These are phyloP conservation scores for Eimeria falciformis DNA, from an alignment of 169 alveolate species.

Conservation along the genomic window DNA sequence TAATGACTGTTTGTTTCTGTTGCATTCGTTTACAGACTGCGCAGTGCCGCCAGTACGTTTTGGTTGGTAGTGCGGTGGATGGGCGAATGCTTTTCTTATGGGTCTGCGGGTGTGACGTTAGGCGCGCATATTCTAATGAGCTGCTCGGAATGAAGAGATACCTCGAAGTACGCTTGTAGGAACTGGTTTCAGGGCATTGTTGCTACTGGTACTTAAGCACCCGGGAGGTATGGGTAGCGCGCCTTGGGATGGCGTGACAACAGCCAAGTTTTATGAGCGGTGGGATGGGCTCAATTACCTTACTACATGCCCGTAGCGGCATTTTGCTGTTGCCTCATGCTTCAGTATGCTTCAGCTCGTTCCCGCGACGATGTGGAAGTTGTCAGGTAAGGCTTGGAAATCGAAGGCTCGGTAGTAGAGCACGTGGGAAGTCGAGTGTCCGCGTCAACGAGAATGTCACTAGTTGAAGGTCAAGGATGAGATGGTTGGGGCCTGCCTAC, in stretches of 20 bases:
- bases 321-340: not conserved
- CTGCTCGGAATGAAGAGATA: slow-evolving; percentile 62
- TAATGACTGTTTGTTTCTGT: no score
- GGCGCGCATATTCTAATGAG: slow-evolving; percentile 28
- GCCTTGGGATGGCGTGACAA: not conserved
- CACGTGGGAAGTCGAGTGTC: not conserved
- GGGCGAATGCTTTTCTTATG: not conserved
- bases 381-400: slow-evolving; percentile 23
- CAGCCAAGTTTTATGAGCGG: not conserved
- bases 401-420: not conserved
- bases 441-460: not conserved
- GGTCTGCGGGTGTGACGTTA: not conserved
- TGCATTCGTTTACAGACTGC: no score
- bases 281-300: not conserved
- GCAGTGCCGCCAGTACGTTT: not conserved
- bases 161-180: slow-evolving; percentile 14
- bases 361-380: slow-evolving; percentile 58
- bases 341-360: slow-evolving; percentile 63
- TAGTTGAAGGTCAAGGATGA: not conserved
- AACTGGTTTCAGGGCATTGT: no score
- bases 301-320: not conserved
- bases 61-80: not conserved
- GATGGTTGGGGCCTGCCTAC: not conserved
- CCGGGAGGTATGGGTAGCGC: no score
- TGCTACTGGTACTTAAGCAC: no score